Conservation (phyloP, 495 filamentous ascomycete genomes). For the Hypomontagnella submonticulosa region DNA sequence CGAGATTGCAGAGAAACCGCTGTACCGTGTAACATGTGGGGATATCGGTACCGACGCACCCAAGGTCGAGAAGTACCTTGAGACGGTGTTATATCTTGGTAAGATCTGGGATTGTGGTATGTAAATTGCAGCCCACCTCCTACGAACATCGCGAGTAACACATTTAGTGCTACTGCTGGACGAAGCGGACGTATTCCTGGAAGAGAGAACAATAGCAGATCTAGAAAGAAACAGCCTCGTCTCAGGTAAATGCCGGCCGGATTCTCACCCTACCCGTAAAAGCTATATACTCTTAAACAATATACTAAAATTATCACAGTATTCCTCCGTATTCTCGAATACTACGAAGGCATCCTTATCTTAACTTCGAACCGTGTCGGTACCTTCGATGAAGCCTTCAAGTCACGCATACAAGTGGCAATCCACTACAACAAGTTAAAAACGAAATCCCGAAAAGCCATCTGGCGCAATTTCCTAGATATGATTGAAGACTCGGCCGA, state of each 20-base stretch:
- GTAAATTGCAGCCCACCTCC: no score
- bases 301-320: conserved; percentile 20
- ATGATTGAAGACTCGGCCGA: conserved; percentile 33
- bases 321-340: conserved; percentile 63
- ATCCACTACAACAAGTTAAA: conserved; percentile 53
- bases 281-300: no score
- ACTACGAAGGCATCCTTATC: conserved; percentile 61
- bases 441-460: conserved; percentile 40
- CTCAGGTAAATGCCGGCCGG: conserved; percentile 26
- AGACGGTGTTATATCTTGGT: conserved; percentile 59
- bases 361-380: conserved; percentile 44
- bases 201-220: conserved; percentile 54
- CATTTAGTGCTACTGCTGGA: conserved; percentile 33
- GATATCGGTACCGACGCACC: conserved; percentile 62
- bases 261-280: no score
- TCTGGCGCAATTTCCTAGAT: conserved; percentile 54
- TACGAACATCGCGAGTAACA: no score
- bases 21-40: conserved; percentile 63
- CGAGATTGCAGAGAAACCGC: conserved; percentile 59
- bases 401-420: conserved; percentile 57
- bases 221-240: conserved; percentile 62
- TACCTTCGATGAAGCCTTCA: conserved; percentile 47
- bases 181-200: conserved; percentile 51
- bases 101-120: conserved; percentile 54
- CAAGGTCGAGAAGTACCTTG: conserved; percentile 59